Base-by-base conservation (phyloP, 805 yeast genomes). In the Kazachstania taianensis region DNA sequence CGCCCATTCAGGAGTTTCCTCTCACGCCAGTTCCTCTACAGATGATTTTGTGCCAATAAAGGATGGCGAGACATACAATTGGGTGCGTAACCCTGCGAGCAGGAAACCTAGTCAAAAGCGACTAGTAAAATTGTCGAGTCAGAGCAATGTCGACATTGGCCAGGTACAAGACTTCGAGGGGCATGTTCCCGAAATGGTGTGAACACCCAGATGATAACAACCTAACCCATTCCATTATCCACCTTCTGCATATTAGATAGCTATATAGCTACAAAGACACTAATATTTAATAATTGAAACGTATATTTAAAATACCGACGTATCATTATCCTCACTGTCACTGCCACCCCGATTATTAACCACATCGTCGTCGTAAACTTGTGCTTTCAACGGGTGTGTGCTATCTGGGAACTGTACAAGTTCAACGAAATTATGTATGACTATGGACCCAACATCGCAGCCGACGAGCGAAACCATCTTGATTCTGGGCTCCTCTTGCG, bases 381-480 rank as follows among this genome's bases (percentile, higher is more conserved):
- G 33, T 33, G 18, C 19, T n/a, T 30, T 9, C 5, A 20, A n/a
- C n/a, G n/a, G n/a, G n/a, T n/a, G n/a, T n/a, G n/a, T n/a, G n/a
- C n/a, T n/a, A n/a, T 22, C 12, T n/a, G 25, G 8, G 12, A 22
- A 22, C 15, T 30, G 19, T 23, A 45, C 25, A 14, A 32, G 32
- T 35, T 61, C 65, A 13, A 60, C 51, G 32, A 61, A 64, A 17
- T 64, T 53, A 35, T 62, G 65, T 30, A 71, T 57, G 2, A 66
- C 52, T 13, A 69, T 33, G 1, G 69, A 65, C 0, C 66, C 68
- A 13, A 59, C 44, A 38, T 63, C 66, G 20, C 67, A 63, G 20
- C 61, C 64, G 14, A 63, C 58, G 12, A 67, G 40, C 0, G 71
- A 64, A 4, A 53, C 42, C 36, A 59, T 49, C 34, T 53, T 52